Percentiles rank a stretch among this genome's conserved stretches.
Evolutionary conservation across 306 rosid genomes (phyloP).

Genomic region (Vigna angularis): DNA sequence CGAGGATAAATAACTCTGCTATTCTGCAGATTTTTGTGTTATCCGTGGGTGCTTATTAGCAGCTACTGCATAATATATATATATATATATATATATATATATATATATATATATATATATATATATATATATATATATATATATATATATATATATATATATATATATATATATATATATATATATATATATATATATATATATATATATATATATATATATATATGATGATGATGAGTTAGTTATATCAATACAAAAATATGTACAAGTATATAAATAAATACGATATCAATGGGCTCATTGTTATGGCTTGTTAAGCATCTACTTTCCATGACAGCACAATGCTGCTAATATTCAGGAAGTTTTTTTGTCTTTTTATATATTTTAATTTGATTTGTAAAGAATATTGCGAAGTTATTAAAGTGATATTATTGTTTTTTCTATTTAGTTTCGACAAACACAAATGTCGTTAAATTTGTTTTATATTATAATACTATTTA

Average conservation of each 20-base stretch:
- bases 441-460: background rate
- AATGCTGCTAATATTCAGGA: conserved; percentile 12
- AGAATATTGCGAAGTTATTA: no score
- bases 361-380: conserved; percentile 14
- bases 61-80: background rate
- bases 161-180: no score
- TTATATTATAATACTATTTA: background rate
- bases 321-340: background rate
- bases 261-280: background rate
- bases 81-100: no score
- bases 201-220: no score
- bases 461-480: background rate
- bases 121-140: no score
- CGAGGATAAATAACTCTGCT: background rate
- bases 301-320: conserved; percentile 1
- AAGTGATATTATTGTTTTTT: background rate
- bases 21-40: background rate
- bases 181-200: no score
- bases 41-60: background rate
- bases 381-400: background rate
- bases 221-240: background rate
- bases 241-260: background rate
- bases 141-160: no score
- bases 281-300: background rate
- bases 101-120: no score